Conservation (phyloP, 2,329 filamentous ascomycete species). For the Clonostachys byssicola region DNA sequence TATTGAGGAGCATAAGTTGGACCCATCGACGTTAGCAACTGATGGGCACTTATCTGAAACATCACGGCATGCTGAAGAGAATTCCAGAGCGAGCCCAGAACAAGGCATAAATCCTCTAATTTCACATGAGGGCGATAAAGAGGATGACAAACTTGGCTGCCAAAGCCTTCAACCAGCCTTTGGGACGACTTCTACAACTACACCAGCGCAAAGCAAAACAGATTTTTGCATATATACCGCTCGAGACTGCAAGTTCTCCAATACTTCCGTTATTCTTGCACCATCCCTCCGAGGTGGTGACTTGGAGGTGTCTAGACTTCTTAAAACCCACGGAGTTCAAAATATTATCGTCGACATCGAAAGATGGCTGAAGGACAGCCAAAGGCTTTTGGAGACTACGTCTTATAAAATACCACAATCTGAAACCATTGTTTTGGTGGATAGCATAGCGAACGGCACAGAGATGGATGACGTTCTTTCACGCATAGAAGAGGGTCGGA, state of each 20-base stretch:
- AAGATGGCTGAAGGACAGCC: conserved; percentile 19
- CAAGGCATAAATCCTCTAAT: too few relatives aligned
- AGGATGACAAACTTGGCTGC: too few relatives aligned
- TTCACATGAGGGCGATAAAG: too few relatives aligned
- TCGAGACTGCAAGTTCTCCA: conserved; percentile 2
- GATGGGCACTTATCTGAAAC: too few relatives aligned
- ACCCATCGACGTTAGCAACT: too few relatives aligned
- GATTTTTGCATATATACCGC: too few relatives aligned
- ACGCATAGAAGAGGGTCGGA: conserved; percentile 20
- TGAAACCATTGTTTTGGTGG: conserved; percentile 34
- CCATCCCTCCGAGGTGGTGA: conserved; percentile 30
- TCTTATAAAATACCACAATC: background rate
- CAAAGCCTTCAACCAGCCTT: too few relatives aligned
- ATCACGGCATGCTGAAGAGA: too few relatives aligned
- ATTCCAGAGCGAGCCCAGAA: too few relatives aligned
- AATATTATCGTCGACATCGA: conserved; percentile 24
- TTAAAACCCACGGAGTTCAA: conserved; percentile 35
- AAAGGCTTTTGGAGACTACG: background rate
- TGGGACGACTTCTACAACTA: too few relatives aligned
- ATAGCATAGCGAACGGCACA: conserved; percentile 22
- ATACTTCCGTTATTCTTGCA: conserved; percentile 31
- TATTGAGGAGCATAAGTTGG: too few relatives aligned
- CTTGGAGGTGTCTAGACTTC: conserved; percentile 28
- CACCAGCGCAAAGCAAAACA: too few relatives aligned
- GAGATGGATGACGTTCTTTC: conserved; percentile 25